Conservation (phyloP, 2,329 filamentous ascomycete genomes). For the Leptographium procerum region DNA sequence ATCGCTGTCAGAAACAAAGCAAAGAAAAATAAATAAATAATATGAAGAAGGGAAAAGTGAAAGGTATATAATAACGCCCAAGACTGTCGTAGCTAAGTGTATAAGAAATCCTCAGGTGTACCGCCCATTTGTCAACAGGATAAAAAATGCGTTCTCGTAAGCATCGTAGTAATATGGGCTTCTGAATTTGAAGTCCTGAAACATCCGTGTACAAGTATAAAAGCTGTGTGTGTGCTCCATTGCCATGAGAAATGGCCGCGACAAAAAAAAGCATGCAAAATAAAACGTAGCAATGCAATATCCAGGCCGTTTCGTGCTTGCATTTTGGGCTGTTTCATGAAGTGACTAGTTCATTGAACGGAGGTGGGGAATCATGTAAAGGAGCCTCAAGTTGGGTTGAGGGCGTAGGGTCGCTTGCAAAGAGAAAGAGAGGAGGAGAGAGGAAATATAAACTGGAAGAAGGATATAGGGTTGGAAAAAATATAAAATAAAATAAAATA, state of each 20-base stretch:
- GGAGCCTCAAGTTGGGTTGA: background rate
- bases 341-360: background rate
- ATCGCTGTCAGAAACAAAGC: background rate
- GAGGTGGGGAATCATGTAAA: background rate
- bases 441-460: too few relatives aligned
- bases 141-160: background rate
- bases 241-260: background rate
- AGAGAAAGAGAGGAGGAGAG: too few relatives aligned
- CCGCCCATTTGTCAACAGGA: background rate
- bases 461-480: too few relatives aligned
- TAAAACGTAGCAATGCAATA: background rate
- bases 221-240: background rate
- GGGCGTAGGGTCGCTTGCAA: background rate
- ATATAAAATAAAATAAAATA: background rate
- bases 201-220: background rate
- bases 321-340: background rate
- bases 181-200: background rate
- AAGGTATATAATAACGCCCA: background rate
- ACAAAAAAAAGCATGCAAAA: background rate
- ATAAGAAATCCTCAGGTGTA: background rate
- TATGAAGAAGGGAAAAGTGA: background rate
- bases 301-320: background rate
- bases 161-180: background rate
- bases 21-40: background rate
- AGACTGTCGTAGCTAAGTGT: background rate